Conservation (phyloP, 371 early-diverging fungal species). For the Rhizomucor pusillus region DNA sequence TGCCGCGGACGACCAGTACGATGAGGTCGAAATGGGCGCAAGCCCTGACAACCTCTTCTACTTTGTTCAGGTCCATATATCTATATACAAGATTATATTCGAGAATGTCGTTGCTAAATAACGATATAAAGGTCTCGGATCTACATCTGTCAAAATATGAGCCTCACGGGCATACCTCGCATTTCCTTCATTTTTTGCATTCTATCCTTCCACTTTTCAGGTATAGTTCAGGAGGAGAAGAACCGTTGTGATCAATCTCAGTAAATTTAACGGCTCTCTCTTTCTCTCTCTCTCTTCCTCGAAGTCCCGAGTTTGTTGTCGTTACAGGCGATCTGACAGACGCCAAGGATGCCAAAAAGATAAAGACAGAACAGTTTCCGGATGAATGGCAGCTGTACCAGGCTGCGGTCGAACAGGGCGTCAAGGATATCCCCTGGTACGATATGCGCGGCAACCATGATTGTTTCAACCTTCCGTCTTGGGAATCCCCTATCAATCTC, state of each 20-base stretch:
- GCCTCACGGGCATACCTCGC: constrained; percentile 63
- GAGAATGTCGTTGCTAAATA: not conserved
- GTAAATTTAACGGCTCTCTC: too few species aligned
- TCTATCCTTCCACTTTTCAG: constrained; percentile 65
- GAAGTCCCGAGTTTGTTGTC: constrained; percentile 63
- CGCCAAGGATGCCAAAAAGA: constrained; percentile 68
- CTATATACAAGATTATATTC: not conserved
- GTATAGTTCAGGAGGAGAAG: constrained; percentile 11
- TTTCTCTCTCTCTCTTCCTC: too few species aligned
- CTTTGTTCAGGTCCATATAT: constrained; percentile 11
- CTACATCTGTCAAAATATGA: constrained; percentile 78
- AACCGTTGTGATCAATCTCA: not conserved
- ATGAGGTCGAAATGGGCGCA: constrained; percentile 4
- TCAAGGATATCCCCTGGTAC: constrained; percentile 57
- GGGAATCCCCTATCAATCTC: constrained; percentile 59
- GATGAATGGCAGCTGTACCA: constrained; percentile 85
- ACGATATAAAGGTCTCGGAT: constrained; percentile 68
- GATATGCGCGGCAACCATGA: constrained; percentile 90
- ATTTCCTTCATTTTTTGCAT: constrained; percentile 74
- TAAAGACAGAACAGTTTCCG: constrained; percentile 71
- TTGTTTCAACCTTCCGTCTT: constrained; percentile 74
- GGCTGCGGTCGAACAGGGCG: constrained; percentile 53
- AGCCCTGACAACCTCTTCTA: constrained; percentile 8
- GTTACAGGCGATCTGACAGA: constrained; percentile 86
- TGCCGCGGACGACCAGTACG: not conserved